Evolutionary conservation across 805 yeast genomes (phyloP).

Genomic region (Sporopachydermia quercuum): DNA sequence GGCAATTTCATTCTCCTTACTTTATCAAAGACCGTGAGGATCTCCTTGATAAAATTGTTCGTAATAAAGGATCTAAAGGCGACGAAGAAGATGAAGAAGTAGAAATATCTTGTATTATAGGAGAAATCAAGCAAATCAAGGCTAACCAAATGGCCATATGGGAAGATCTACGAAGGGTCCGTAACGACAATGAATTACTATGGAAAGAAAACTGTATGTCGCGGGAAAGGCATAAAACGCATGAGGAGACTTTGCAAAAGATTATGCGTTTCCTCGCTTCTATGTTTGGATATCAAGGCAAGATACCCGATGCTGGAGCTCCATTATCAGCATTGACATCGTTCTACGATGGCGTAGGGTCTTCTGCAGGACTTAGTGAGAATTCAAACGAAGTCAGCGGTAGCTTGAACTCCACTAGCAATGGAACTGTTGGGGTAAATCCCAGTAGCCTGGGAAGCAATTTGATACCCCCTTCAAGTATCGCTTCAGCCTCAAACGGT

Average conservation of each 20-base stretch:
- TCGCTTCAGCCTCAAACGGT: background rate
- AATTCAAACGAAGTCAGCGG: too few species aligned
- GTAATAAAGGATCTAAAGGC: slow-evolving; percentile 43
- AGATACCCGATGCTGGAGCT: slow-evolving; percentile 20
- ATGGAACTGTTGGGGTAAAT: background rate
- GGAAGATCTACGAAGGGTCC: slow-evolving; percentile 70
- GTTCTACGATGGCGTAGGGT: too few species aligned
- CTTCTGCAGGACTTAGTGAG: too few species aligned
- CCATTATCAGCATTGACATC: slow-evolving; percentile 4
- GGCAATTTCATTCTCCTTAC: slow-evolving; percentile 79
- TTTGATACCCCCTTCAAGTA: background rate
- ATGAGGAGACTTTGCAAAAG: slow-evolving; percentile 76
- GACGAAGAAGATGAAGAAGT: slow-evolving; percentile 23
- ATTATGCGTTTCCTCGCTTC: slow-evolving; percentile 79
- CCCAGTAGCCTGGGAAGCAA: background rate
- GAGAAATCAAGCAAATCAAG: slow-evolving; percentile 64
- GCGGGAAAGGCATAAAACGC: slow-evolving; percentile 73
- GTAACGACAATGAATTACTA: slow-evolving; percentile 74
- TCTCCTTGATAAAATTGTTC: slow-evolving; percentile 66
- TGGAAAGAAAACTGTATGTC: slow-evolving; percentile 84
- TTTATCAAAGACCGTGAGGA: slow-evolving; percentile 72
- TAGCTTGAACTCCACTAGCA: too few species aligned
- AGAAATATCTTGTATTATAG: slow-evolving; percentile 39
- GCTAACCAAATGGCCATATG: slow-evolving; percentile 67
- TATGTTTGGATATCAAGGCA: slow-evolving; percentile 54